Evolutionary conservation across 768 basidiomycete genomes (phyloP).

Genomic region (Suillus clintonianus): DNA sequence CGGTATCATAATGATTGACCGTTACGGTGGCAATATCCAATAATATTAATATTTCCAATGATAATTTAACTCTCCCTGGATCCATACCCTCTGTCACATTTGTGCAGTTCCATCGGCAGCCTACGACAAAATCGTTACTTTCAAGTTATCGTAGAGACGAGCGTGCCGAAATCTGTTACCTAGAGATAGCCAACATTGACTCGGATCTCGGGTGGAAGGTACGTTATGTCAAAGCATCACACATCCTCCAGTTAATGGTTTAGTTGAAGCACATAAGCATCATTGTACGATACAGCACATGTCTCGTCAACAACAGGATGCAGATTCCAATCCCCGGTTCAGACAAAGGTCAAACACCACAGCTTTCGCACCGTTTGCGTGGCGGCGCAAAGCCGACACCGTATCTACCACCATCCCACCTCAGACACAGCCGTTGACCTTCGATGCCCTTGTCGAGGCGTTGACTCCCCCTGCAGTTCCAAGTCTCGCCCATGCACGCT

Average conservation of each 20-base stretch:
- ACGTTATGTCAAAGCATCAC: neutral
- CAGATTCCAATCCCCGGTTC: slow-evolving; percentile 29
- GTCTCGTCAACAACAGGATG: slow-evolving; percentile 33
- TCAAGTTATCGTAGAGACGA: neutral
- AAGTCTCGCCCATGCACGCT: slow-evolving; percentile 61
- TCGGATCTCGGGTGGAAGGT: neutral
- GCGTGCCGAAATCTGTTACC: neutral
- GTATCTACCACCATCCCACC: slow-evolving; percentile 29
- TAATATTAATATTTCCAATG: neutral
- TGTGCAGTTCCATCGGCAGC: neutral
- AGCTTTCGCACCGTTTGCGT: slow-evolving; percentile 41
- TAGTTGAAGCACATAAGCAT: neutral
- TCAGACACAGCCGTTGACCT: slow-evolving; percentile 26
- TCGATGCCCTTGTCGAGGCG: slow-evolving; percentile 50
- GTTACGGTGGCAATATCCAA: neutral
- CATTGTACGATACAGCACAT: slow-evolving; percentile 14
- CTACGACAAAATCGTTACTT: neutral
- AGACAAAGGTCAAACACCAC: slow-evolving; percentile 47
- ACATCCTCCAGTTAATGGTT: neutral
- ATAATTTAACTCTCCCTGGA: neutral
- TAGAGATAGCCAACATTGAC: neutral
- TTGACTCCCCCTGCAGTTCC: slow-evolving; percentile 61
- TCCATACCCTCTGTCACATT: neutral
- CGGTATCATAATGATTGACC: neutral
- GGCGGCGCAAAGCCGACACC: slow-evolving; percentile 39